Base-by-base conservation (phyloP, 225 moss, liverwort and hornwort species). In the Marchantia polymorpha region DNA sequence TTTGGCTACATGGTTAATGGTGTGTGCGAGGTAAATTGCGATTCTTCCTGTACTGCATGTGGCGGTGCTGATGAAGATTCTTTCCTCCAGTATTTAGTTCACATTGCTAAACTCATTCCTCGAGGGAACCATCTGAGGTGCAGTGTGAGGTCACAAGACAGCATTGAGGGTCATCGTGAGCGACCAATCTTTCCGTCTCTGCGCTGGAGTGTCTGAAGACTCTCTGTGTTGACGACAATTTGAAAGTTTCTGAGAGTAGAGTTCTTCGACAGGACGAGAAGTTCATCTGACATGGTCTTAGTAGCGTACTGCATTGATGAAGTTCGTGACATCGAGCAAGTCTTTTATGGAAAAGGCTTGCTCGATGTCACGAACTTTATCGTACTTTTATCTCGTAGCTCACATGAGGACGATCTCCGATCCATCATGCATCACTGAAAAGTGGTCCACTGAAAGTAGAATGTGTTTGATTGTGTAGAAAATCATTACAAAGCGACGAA, bases 1-100 rank as follows among this genome's bases (percentile, higher is more conserved):
- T 90, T 95, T 77, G 95, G 95, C 26, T 95, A 93, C 84, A 91
- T 93, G 95, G 87, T 95, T 60, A 95, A 95, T 76, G 95, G 95
- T 71, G 89, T 95, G 67, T 95, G 95, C 66, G 95, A 95, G 95
- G 95, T 95, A 69, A 86, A 73, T 64, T n/a, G 50, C 72, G 7
- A 23, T 10, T 52, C 20, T 12, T 71, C 64, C 25, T 64, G 26
- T 12, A 12, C 9, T 13, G 2, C 2, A 56, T 56, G 56, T 12
- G 4, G 9, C 39, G 3, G 39, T 39, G 39, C 5, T 39, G 39
- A 2, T 39, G 39, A 5, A 39, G 2, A 39, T 39, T 39, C 39
- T 39, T 39, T 39, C 39, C 2, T 5, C 39, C 3, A 39, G 39
- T 39, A 39, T 39, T 39, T 5, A 39, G 39, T 39, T 39, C 39